Percentiles rank a stretch among this genome's conserved stretches.
phyloP scores from a whole-genome alignment of 2,329 filamentous ascomycete genomes.

The Tolypocladium amazonense region DNA sequence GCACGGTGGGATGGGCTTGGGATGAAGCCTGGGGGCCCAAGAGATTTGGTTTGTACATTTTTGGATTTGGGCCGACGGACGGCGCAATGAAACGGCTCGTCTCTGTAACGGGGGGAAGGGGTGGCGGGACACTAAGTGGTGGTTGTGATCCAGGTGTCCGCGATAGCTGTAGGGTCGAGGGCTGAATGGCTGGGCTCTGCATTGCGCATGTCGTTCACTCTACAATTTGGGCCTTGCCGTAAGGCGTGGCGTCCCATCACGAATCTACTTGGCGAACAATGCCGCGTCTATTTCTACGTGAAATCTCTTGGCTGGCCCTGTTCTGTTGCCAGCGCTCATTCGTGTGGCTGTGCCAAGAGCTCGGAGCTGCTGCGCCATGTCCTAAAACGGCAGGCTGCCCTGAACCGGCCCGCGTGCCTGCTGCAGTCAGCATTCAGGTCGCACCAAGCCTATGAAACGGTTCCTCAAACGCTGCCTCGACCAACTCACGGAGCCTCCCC shows the following conservation, averaged over 20 bases:
- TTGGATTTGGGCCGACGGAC: slow-evolving; percentile 1
- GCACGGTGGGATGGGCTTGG: background rate
- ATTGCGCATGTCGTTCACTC: background rate
- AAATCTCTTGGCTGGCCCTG: background rate
- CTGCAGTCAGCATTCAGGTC: background rate
- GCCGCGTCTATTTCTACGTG: too few species aligned
- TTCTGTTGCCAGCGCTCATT: background rate
- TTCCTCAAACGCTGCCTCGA: background rate
- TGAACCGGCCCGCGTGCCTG: background rate
- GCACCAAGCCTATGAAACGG: background rate
- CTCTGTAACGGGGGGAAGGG: background rate
- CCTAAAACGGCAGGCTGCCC: background rate
- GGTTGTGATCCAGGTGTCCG: background rate
- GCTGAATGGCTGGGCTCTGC: background rate
- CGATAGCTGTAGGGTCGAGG: background rate
- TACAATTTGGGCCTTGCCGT: background rate
- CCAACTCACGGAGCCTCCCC: background rate
- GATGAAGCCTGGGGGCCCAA: background rate
- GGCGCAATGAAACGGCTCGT: slow-evolving; percentile 2
- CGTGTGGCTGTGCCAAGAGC: background rate
- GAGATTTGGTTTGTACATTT: background rate
- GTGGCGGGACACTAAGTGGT: background rate
- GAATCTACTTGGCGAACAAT: too few species aligned
- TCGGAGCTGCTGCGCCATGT: background rate
- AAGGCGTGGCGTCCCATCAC: background rate